These are phyloP conservation scores for Neostapfia colusana DNA, from an alignment of 176 grass and related monocot genomes.

Conservation along the genomic window DNA sequence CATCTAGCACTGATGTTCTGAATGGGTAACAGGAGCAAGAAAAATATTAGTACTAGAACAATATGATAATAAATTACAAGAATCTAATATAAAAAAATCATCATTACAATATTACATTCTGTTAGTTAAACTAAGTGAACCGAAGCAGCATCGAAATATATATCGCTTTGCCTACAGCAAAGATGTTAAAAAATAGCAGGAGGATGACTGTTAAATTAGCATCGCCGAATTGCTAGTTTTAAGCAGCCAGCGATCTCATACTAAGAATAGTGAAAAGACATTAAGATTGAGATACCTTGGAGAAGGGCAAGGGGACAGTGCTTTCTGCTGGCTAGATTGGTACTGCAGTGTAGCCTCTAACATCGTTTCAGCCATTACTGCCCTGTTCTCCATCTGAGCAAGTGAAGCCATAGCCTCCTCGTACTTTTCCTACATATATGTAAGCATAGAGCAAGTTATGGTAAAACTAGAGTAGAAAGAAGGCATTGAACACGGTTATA, in stretches of 20 bases:
- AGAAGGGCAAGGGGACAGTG: constrained; percentile 70
- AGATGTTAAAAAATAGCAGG: constrained; percentile 24
- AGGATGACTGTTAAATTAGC: constrained; percentile 29
- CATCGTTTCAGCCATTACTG: constrained; percentile 99
- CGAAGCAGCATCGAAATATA: constrained; percentile 15
- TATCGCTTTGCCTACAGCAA: constrained; percentile 12
- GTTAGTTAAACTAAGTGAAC: background rate
- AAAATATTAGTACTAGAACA: constrained; percentile 34
- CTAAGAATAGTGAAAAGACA: constrained; percentile 28
- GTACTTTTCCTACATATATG: constrained; percentile 81
- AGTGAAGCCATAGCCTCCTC: constrained; percentile 81
- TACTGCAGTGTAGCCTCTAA: constrained; percentile 98
- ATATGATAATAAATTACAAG: background rate
- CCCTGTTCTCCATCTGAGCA: constrained; percentile 83
- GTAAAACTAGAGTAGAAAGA: constrained; percentile 6
- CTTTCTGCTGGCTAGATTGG: constrained; percentile 94
- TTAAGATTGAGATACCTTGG: constrained; percentile 64
- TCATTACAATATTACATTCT: constrained; percentile 8
- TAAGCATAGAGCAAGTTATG: constrained; percentile 28
- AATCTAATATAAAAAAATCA: constrained; percentile 29
- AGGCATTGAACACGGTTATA: constrained; percentile 12
- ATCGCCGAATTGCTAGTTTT: constrained; percentile 6
- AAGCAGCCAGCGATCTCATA: background rate
- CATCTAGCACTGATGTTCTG: constrained; percentile 63
- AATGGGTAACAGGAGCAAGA: constrained; percentile 23